phyloP scores from a whole-genome alignment of 2,329 filamentous ascomycete species.

The Pseudogymnoascus sp. region DNA sequence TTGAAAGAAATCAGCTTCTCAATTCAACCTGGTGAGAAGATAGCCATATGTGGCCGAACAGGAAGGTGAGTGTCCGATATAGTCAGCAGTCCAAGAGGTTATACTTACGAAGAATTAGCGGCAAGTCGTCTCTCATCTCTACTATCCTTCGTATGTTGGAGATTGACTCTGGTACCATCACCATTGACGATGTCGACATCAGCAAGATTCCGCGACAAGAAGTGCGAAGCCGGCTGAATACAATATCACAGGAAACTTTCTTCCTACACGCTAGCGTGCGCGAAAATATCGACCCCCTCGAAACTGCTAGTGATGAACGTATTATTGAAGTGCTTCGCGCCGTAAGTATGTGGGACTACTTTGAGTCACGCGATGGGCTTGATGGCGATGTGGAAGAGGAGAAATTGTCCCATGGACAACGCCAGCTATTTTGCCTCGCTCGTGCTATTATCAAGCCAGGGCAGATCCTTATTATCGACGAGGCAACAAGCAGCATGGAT shows the following conservation, averaged over 20 bases:
- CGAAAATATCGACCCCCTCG: slow-evolving; percentile 84
- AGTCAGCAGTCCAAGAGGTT: slow-evolving; percentile 25
- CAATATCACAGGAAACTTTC: slow-evolving; percentile 91
- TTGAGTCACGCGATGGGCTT: slow-evolving; percentile 34
- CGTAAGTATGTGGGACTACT: slow-evolving; percentile 46
- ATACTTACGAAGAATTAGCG: slow-evolving; percentile 42
- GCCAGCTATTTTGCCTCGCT: slow-evolving; percentile 43
- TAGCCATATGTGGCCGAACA: slow-evolving; percentile 31
- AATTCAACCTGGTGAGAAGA: slow-evolving; percentile 29
- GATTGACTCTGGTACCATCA: slow-evolving; percentile 75
- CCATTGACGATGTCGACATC: slow-evolving; percentile 84
- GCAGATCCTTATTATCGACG: slow-evolving; percentile 37
- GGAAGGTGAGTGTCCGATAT: slow-evolving; percentile 23
- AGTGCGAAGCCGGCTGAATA: slow-evolving; percentile 81
- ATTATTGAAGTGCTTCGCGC: slow-evolving; percentile 77
- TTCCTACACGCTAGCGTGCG: slow-evolving; percentile 83
- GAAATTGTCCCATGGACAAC: slow-evolving; percentile 60
- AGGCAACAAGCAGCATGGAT: slow-evolving; percentile 48
- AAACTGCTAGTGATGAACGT: slow-evolving; percentile 73
- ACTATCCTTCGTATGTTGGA: slow-evolving; percentile 88
- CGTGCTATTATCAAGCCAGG: slow-evolving; percentile 37
- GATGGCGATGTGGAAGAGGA: slow-evolving; percentile 52
- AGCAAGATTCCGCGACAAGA: slow-evolving; percentile 80
- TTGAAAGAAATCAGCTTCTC: slow-evolving; percentile 33
- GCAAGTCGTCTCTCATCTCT: slow-evolving; percentile 84